Base-by-base conservation (phyloP, 306 rosid genomes). In the Castanospermum australe region DNA sequence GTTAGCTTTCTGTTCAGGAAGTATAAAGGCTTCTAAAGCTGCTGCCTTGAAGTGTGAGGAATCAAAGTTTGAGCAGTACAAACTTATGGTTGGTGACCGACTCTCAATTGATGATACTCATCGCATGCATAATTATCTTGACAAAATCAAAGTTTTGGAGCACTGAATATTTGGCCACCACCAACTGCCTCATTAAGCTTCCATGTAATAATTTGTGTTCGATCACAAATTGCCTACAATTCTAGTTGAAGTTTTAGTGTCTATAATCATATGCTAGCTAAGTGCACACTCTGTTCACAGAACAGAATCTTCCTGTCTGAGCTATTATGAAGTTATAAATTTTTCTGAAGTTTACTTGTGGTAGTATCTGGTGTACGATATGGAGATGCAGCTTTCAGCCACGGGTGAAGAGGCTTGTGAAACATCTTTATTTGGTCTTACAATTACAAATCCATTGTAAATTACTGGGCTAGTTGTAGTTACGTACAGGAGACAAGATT, bases 11-110 rank as follows among this genome's bases (percentile, higher is more conserved):
- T 72, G 56, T 71, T 75, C 82, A 92, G 97, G 99, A 67, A 90
- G 92, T 67, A 82, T 88, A 59, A 83, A 64, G 80, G 97, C 93
- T 47, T 85, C 96, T 79, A 93, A 82, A 85, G 83, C 57, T 63
- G 88, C 86, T 0, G 92, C 97, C 9, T 84, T 90, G 80, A 92
- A 89, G 84, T 81, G 91, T 22, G 97, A 95, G 56, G 82, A 86
- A 83, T 73, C 80, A 28, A 95, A 92, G 75, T 92, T 92, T 85
- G 87, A 92, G 81, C 96, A 87, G 71, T 79, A 76, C 88, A 92
- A 92, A 79, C 81, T 92, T 75, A 75, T 70, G 55, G 88, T 76
- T 70, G 92, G 91, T 62, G 84, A 81, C 84, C 81, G 73, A 77
- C 81, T 90, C 17, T 84, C 91, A 7, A 51, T 83, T 30, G 84